A percentile compares a stretch with the other conserved stretches of the same genome.
These are phyloP conservation scores for Daldinia caldariorum DNA, from an alignment of 495 filamentous ascomycete species.

Conservation along the genomic window DNA sequence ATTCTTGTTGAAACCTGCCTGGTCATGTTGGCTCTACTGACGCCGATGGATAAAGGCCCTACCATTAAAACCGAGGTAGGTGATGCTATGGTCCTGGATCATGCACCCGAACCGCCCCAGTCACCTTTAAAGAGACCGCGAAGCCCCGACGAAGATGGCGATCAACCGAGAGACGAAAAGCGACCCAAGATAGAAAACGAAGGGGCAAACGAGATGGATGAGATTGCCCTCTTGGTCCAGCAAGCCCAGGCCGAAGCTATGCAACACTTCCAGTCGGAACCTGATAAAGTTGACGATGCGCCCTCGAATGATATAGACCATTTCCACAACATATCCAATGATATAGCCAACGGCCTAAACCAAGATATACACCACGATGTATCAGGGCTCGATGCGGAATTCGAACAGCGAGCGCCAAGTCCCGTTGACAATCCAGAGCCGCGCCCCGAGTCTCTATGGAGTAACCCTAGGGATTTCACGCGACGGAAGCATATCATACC, in stretches of 20 bases:
- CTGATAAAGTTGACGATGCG: conserved; percentile 13
- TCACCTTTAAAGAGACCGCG: conserved; percentile 49
- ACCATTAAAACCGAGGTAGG: conserved; percentile 38
- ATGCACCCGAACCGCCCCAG: conserved; percentile 31
- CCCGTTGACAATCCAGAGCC: conserved; percentile 36
- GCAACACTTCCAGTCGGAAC: conserved; percentile 43
- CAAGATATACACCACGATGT: conserved; percentile 24
- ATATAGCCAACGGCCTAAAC: not conserved
- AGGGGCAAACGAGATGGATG: conserved; percentile 38
- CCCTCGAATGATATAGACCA: conserved; percentile 21
- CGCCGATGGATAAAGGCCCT: conserved; percentile 33
- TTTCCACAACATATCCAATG: conserved; percentile 8
- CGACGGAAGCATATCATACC: conserved; percentile 52
- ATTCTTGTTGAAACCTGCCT: not conserved
- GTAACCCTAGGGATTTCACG: conserved; percentile 46
- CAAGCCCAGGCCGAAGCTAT: conserved; percentile 45
- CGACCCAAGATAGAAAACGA: conserved; percentile 49
- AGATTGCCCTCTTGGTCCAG: conserved; percentile 45
- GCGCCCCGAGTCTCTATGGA: conserved; percentile 45
- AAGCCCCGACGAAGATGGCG: conserved; percentile 44
- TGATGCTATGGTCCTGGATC: conserved; percentile 44
- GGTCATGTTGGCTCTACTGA: conserved; percentile 17
- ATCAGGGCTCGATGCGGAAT: conserved; percentile 13
- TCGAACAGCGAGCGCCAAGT: conserved; percentile 24
- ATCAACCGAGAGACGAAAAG: conserved; percentile 45